Percentiles rank a stretch among this genome's conserved stretches.
Conservation (phyloP, 495 filamentous ascomycete species). For the Copromyces sp. region DNA sequence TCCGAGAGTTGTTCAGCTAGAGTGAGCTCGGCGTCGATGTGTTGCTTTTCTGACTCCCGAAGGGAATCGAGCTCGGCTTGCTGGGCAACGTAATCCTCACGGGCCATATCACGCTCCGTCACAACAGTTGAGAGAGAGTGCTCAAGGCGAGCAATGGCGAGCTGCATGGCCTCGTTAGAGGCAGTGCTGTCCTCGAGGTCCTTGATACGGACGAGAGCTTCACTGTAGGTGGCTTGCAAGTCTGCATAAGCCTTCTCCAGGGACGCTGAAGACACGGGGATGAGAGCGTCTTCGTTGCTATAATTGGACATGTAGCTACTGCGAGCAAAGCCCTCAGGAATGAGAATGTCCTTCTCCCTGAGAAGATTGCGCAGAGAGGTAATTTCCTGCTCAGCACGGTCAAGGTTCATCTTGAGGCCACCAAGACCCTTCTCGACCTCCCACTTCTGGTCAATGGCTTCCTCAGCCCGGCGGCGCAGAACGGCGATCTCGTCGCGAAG, state of each 20-base stretch:
- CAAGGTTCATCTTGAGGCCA: conserved; percentile 93
- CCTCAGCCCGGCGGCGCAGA: conserved; percentile 80
- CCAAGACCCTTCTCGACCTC: conserved; percentile 88
- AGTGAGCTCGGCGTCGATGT: conserved; percentile 51
- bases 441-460: conserved; percentile 93
- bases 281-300: conserved; percentile 14
- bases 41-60: conserved; percentile 48
- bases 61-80: conserved; percentile 53
- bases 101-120: conserved; percentile 62
- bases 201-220: conserved; percentile 46
- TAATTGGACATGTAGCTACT: conserved; percentile 25
- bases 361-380: conserved; percentile 66
- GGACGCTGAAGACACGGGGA: conserved; percentile 54
- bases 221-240: conserved; percentile 51
- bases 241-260: conserved; percentile 71
- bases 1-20: conserved; percentile 56
- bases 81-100: conserved; percentile 48
- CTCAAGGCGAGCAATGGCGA: conserved; percentile 53
- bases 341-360: conserved; percentile 75
- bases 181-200: conserved; percentile 36
- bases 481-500: conserved; percentile 77
- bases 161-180: conserved; percentile 41
- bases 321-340: conserved; percentile 46
- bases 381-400: conserved; percentile 90
- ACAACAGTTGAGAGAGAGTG: conserved; percentile 53